Evolutionary conservation across 305 asterid species (phyloP), one percentile per base, ranked within the genome.

Genomic region (Fraxinus baroniana): DNA sequence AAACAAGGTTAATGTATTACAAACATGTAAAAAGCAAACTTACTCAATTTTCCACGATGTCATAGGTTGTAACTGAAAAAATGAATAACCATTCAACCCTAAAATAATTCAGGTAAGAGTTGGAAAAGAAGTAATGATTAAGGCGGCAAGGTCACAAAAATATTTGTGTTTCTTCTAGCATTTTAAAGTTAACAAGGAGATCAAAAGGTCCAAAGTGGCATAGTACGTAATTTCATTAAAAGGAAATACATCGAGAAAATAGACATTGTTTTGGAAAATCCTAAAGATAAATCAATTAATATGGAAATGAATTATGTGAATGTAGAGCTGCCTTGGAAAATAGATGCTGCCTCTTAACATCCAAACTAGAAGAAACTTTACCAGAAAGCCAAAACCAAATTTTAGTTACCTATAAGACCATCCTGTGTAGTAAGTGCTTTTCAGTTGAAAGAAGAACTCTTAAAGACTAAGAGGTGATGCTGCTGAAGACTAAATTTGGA

Each of bases 361-460:
- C 75, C 39, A 13, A 28, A 70, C 37, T 70, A 10, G 74, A 68
- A 70, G 75, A 70, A 70, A 12, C 75, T 70, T 70, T 15, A 70
- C 10, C 35, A 15, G 37, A 30, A 70, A 70, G 41, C 75, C 75
- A 70, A 70, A 78, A 78, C 35, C 22, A 33, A 33, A 60, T 32
- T 49, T 55, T 39, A 52, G 22, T 76, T 32, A 46, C 52, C 46
- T 77, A 33, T 4, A 13, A 28, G 36, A 37, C 30, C 7, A 30
- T 44, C 24, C 13, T 15, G 60, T 52, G 13, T 52, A 18, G 74
- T 33, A 33, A 44, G 4, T 60, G 33, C 28, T 60, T 15, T 55
- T 60, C 20, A 78, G 74, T 18, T 78, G 44, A 77, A 22, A 52
- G 74, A 78, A 78, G 74, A 78, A 78, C 81, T 57, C 73, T n/a